phyloP scores from a whole-genome alignment of 805 yeast genomes.

The Suhomyces xylopsoci region DNA sequence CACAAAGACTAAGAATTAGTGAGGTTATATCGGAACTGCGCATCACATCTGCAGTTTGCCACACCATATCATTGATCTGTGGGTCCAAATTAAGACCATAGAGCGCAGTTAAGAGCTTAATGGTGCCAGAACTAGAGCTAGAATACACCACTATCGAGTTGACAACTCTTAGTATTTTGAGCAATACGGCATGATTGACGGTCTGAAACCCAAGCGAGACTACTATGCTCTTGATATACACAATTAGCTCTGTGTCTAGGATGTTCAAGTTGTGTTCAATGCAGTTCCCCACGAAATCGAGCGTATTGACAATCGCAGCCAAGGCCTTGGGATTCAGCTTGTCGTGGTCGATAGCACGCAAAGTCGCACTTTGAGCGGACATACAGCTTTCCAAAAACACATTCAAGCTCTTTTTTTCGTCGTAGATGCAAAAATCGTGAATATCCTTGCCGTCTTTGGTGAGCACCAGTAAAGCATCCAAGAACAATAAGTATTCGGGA shows the following conservation, averaged over 20 bases:
- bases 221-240: constrained; percentile 28
- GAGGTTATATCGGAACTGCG: constrained; percentile 33
- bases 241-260: constrained; percentile 37
- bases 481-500: constrained; percentile 50
- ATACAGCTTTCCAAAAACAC: constrained; percentile 9
- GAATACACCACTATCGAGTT: constrained; percentile 44
- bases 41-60: constrained; percentile 40
- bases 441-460: constrained; percentile 55
- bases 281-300: constrained; percentile 42
- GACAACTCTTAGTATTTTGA: constrained; percentile 39
- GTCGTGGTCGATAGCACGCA: not conserved
- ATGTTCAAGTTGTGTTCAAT: constrained; percentile 47
- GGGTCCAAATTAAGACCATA: constrained; percentile 30
- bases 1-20: constrained; percentile 17
- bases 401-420: constrained; percentile 25
- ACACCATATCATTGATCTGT: constrained; percentile 30
- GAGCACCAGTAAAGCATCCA: constrained; percentile 44
- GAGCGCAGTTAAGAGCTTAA: constrained; percentile 48
- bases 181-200: constrained; percentile 32
- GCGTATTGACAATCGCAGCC: constrained; percentile 13
- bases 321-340: not conserved
- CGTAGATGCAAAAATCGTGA: constrained; percentile 48
- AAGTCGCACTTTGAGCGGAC: not conserved
- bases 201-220: constrained; percentile 41
- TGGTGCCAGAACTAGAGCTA: constrained; percentile 34